phyloP scores from a whole-genome alignment of 495 filamentous ascomycete genomes.

The Daldinia concentrica region DNA sequence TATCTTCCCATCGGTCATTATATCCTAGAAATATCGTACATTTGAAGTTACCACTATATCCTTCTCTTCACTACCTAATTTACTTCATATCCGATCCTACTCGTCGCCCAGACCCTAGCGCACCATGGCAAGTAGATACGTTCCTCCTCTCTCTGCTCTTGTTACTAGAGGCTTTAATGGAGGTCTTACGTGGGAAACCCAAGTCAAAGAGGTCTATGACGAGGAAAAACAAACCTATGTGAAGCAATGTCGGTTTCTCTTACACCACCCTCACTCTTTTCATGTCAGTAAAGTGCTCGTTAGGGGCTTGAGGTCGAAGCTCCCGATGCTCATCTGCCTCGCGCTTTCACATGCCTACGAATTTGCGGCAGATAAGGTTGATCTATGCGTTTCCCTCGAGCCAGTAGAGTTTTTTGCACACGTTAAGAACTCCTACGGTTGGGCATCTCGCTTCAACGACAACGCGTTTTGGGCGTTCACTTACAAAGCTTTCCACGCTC shows the following conservation, averaged over 20 bases:
- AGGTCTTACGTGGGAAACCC: slow-evolving; percentile 31
- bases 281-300: too few species aligned
- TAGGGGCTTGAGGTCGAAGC: too few species aligned
- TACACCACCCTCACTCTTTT: too few species aligned
- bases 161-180: slow-evolving; percentile 5
- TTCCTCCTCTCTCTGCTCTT: neutral
- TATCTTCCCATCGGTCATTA: too few species aligned
- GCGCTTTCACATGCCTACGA: too few species aligned
- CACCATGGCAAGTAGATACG: neutral
- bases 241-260: slow-evolving; percentile 13
- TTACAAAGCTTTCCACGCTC: slow-evolving; percentile 38
- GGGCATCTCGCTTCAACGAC: slow-evolving; percentile 14
- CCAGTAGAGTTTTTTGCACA: slow-evolving; percentile 24
- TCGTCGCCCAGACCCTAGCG: neutral
- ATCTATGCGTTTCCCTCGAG: too few species aligned
- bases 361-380: too few species aligned
- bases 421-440: slow-evolving; percentile 25
- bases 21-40: too few species aligned
- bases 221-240: neutral
- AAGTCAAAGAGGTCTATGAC: neutral
- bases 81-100: neutral
- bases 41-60: too few species aligned
- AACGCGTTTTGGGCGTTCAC: slow-evolving; percentile 41
- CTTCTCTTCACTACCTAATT: neutral
- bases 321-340: too few species aligned